Evolutionary conservation across 441 rosid species (phyloP).

Genomic region (Kokia cookei): DNA sequence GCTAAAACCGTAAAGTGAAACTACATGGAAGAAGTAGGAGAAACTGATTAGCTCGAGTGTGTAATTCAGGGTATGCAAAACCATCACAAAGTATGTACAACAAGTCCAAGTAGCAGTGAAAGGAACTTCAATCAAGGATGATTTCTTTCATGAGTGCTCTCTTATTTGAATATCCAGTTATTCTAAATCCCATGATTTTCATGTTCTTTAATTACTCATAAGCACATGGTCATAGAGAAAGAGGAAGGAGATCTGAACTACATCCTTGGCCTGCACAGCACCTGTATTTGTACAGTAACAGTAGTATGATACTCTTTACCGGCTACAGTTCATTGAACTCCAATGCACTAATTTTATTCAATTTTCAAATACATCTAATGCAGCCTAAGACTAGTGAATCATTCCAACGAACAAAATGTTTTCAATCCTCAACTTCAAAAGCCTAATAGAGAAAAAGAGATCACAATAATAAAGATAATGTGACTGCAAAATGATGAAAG

Average conservation of each 20-base stretch:
- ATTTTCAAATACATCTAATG: too few relatives aligned
- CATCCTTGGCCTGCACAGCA: background rate
- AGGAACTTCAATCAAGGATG: background rate
- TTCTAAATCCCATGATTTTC: background rate
- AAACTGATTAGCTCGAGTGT: background rate
- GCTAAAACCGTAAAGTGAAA: background rate
- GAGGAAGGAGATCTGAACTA: background rate
- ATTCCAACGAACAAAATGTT: too few relatives aligned
- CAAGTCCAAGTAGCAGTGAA: background rate
- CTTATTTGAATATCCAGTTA: slow-evolving; percentile 7
- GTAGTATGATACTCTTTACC: too few relatives aligned
- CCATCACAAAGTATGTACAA: background rate
- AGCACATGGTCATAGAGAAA: background rate
- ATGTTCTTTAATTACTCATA: background rate
- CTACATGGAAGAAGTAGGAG: background rate
- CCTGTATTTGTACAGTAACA: too few relatives aligned
- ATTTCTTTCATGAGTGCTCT: background rate
- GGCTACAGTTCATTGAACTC: too few relatives aligned
- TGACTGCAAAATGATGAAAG: too few relatives aligned
- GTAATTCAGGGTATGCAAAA: background rate
- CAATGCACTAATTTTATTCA: too few relatives aligned
- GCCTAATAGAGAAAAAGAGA: too few relatives aligned
- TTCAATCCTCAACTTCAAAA: too few relatives aligned
- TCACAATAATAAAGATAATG: too few relatives aligned
- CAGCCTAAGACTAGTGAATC: too few relatives aligned